Conservation (phyloP, 2,329 filamentous ascomycete species). For the Sporothrix curviconia region DNA sequence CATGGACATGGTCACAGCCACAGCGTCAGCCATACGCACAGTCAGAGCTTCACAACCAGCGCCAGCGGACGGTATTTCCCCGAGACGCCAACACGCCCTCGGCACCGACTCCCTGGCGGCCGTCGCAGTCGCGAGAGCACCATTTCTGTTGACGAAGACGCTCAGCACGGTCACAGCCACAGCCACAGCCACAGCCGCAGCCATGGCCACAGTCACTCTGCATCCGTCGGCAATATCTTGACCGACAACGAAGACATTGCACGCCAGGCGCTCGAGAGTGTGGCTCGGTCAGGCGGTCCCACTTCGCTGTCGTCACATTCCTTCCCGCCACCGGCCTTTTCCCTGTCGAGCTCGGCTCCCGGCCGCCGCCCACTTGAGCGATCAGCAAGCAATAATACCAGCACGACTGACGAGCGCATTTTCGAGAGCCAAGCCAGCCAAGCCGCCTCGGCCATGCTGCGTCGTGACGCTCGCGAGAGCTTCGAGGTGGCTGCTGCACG, state of each 20-base stretch:
- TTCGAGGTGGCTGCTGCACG: conserved; percentile 39
- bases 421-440: conserved; percentile 72
- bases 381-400: not conserved
- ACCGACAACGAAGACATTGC: conserved; percentile 46
- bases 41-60: conserved; percentile 9
- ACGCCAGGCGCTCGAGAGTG: conserved; percentile 46
- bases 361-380: conserved; percentile 15
- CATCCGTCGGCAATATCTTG: not conserved
- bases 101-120: conserved; percentile 29
- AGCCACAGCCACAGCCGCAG: not conserved
- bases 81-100: conserved; percentile 34
- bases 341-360: conserved; percentile 20
- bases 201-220: not conserved
- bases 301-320: not conserved
- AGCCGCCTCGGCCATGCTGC: conserved; percentile 67
- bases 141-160: conserved; percentile 59
- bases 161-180: not conserved
- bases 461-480: conserved; percentile 49
- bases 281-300: conserved; percentile 30
- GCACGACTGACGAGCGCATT: conserved; percentile 40
- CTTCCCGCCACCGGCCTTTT: conserved; percentile 22
- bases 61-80: conserved; percentile 33
- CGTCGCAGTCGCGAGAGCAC: conserved; percentile 77
- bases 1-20: conserved; percentile 3
- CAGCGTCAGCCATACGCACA: conserved; percentile 6